Evolutionary conservation across 106 monocot genomes (phyloP), one percentile per base, ranked within the genome.

Genomic region (Platanthera zijinensis): DNA sequence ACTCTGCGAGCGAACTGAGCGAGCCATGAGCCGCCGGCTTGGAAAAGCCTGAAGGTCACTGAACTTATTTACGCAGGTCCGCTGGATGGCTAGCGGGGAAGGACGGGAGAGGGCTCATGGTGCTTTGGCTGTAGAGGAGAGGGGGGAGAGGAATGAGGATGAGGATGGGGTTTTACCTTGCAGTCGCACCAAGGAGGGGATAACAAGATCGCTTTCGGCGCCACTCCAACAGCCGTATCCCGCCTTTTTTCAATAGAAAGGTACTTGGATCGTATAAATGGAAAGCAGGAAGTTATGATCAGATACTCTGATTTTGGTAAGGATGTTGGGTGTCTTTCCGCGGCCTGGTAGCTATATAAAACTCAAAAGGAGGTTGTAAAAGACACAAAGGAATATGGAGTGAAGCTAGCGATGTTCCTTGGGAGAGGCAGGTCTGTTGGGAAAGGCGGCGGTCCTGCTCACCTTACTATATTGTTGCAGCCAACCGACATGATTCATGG

Each of bases 371-470:
- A 95, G 75, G 92, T 95, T 52, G 68, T 90, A 49, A 90, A 88
- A 62, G 92, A 90, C 18, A 86, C 95, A 12, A 93, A 96, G 74
- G 17, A 89, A 83, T 93, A 39, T 81, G 96, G 93, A 52, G 84
- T 97, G 21, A 97, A 97, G 74, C 71, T 97, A 50, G 93, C 93
- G 71, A 97, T 97, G 96, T 97, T 97, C 67, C 96, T 93, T 77
- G 96, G 96, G 2, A 70, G 96, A 66, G 96, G 96, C 19, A 93
- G 96, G 7, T 90, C 90, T 51, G 95, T 96, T 69, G 95, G 92
- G 14, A 90, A 90, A 81, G 88, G 90, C 10, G 92, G 90, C 56
- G 92, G 92, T 64, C 95, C 92, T 15, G 90, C 92, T 70, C 92
- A 96, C 75, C 86, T 92, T 81, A 85, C 88, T 75, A 90, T 96